Evolutionary conservation across 2,329 filamentous ascomycete species (phyloP), one percentile per base, ranked within the genome.

Genomic region (Penicillium sp.): DNA sequence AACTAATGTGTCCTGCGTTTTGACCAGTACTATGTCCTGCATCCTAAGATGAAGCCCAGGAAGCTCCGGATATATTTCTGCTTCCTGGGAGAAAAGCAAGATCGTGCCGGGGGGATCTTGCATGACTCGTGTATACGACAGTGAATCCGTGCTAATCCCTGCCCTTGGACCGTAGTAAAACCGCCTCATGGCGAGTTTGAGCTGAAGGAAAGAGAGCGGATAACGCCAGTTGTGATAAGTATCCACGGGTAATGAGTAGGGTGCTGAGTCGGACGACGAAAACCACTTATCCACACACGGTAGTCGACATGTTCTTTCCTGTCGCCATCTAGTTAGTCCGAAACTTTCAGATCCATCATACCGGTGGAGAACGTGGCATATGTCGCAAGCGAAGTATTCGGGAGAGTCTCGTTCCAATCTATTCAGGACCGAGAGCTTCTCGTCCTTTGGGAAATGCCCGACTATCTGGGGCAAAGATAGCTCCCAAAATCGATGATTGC

Each of bases 41-140:
- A 47, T 36, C 16, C 49, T 47, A 13, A 54, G 14, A 46, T 41
- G 18, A 39, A 49, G 16, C 6, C 49, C 51, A 24, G 43, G 46
- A 10, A 36, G 49, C 16, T 43, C 10, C 3, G 44, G 29, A 27
- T 31, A 49, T 41, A 50, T 35, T 26, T 43, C 23, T 18, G 49
- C 46, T 9, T 54, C 38, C 3, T 7, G 26, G 13, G 46, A 54
- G 28, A 47, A 54, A 11, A 52, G 39, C 29, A 6, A 47, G 16
- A 31, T 36, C 4, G 24, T 41, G 18, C 26, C 18, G 14, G 29
- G 27, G 20, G 28, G 28, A 13, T 2, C 6, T 24, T 31, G 28
- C 8, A 2, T 28, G 14, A 52, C 76, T 53, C 79, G 76, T 34
- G 47, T 51, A 35, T 39, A 36, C 10, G 18, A 44, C 14, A 41